These are phyloP conservation scores for Dysphania ambrosioides DNA, from an alignment of 148 eudicot species.

Conservation along the genomic window DNA sequence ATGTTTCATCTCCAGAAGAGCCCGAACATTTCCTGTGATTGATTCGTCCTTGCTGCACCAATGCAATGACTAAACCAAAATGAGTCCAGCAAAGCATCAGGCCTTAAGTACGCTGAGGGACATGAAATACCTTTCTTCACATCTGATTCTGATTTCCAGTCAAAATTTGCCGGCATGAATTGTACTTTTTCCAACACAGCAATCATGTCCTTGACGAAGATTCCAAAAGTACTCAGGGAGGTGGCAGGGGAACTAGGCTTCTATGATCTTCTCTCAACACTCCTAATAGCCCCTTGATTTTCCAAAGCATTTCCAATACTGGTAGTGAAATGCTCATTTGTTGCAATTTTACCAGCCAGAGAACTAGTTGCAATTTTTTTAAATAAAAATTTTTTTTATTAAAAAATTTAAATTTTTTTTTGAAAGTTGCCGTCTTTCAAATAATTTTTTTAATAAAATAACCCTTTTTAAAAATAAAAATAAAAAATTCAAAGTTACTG, in stretches of 20 bases:
- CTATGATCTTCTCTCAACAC: too few relatives aligned
- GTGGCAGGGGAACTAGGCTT: too few relatives aligned
- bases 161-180: constrained; percentile 37
- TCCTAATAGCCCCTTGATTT: too few relatives aligned
- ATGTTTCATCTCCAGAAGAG: constrained; percentile 56
- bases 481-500: too few relatives aligned
- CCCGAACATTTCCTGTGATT: constrained; percentile 41
- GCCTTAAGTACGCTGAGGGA: constrained; percentile 43
- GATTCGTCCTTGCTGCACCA: constrained; percentile 33
- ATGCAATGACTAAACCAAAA: constrained; percentile 38
- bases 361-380: constrained; percentile 43
- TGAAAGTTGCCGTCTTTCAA: too few relatives aligned
- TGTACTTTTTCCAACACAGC: too few relatives aligned
- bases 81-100: constrained; percentile 59
- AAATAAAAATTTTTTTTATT: too few relatives aligned
- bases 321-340: constrained; percentile 35
- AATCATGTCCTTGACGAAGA: too few relatives aligned
- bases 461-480: too few relatives aligned
- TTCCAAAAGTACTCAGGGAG: too few relatives aligned
- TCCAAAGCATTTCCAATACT: constrained; percentile 38
- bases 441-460: too few relatives aligned
- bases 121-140: constrained; percentile 35
- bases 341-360: constrained; percentile 48
- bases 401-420: too few relatives aligned
- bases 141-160: constrained; percentile 29